A percentile compares a stretch with the other conserved stretches of the same genome.
These are phyloP conservation scores for Diaporthe sp. DNA, from an alignment of 2,329 filamentous ascomycete genomes.

Conservation along the genomic window DNA sequence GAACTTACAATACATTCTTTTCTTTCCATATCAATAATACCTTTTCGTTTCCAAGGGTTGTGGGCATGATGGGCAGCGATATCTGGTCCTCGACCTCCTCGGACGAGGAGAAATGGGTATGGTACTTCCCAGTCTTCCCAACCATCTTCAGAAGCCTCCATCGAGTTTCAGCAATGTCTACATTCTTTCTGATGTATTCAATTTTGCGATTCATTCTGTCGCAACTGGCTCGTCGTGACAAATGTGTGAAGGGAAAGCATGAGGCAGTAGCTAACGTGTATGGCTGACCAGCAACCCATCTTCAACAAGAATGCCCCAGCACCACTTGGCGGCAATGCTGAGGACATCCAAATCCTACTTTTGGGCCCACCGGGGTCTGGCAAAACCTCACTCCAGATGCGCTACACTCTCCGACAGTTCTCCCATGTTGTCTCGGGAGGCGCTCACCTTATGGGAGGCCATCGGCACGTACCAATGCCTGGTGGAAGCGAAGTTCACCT, in stretches of 20 bases:
- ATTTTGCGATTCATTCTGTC: neutral
- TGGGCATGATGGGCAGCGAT: constrained; percentile 16
- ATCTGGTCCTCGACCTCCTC: constrained; percentile 29
- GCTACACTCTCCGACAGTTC: constrained; percentile 38
- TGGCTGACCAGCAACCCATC: constrained; percentile 2
- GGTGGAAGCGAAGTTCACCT: constrained; percentile 33
- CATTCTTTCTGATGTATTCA: neutral
- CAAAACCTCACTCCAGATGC: constrained; percentile 33
- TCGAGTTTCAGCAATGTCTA: too few relatives aligned
- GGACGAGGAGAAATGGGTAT: constrained; percentile 27
- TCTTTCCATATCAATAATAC: neutral
- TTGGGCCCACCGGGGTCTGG: constrained; percentile 34
- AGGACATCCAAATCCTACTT: constrained; percentile 38
- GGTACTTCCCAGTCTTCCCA: neutral
- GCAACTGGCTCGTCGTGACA: neutral
- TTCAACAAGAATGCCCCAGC: constrained; percentile 8
- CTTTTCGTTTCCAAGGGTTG: neutral
- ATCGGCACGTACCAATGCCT: constrained; percentile 23
- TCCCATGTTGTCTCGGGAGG: neutral
- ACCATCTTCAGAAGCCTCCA: neutral
- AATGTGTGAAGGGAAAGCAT: neutral
- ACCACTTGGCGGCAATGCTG: constrained; percentile 22
- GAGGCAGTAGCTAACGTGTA: neutral
- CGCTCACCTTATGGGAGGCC: constrained; percentile 28
- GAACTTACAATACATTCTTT: neutral